Percentiles rank a stretch among this genome's conserved stretches.
phyloP scores from a whole-genome alignment of 495 filamentous ascomycete species.

The Xylaria longipes region DNA sequence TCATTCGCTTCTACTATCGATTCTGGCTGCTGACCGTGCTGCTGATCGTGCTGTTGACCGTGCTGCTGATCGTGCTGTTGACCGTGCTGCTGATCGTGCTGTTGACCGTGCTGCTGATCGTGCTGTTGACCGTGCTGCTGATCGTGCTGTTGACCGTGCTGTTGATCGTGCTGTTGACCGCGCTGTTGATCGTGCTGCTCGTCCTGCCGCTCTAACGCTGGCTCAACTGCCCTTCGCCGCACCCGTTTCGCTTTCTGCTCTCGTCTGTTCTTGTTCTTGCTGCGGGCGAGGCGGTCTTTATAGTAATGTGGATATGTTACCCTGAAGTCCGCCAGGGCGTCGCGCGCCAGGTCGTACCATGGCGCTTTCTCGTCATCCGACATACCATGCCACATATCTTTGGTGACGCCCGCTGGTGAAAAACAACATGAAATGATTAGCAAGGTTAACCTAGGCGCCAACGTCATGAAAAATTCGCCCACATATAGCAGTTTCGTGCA shows the following conservation, averaged over 20 bases:
- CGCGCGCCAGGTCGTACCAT: not conserved
- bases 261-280: not conserved
- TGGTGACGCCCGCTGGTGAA: not conserved
- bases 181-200: no score
- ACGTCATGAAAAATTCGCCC: not conserved
- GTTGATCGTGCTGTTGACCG: no score
- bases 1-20: no score
- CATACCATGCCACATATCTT: not conserved
- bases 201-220: no score
- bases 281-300: not conserved
- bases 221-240: not conserved
- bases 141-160: no score
- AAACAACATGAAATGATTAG: not conserved
- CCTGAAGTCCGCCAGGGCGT: not conserved
- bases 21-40: no score
- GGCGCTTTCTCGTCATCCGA: not conserved
- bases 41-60: no score
- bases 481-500: not conserved
- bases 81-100: no score
- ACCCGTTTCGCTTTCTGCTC: not conserved
- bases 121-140: no score
- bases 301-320: not conserved
- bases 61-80: no score
- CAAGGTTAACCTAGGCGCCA: not conserved
- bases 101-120: no score